Evolutionary conservation across 2,329 filamentous ascomycete genomes (phyloP).

Genomic region (Bisporella sp.): DNA sequence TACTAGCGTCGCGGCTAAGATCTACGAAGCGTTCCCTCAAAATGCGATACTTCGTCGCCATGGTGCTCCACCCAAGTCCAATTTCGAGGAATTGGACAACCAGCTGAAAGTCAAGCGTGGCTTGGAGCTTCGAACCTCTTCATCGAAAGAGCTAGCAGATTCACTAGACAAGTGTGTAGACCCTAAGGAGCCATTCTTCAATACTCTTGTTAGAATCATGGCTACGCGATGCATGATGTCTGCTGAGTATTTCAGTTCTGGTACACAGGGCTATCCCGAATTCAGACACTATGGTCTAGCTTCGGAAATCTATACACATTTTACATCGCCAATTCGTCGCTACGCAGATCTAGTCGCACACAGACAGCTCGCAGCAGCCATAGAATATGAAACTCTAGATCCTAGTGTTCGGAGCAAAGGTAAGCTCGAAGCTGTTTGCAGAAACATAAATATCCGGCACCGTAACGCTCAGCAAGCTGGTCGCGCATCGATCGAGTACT

Average conservation of each 20-base stretch:
- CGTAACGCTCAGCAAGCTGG: constrained; percentile 96
- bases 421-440: constrained; percentile 88
- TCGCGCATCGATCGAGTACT: constrained; percentile 91
- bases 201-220: constrained; percentile 94
- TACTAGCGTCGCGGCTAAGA: constrained; percentile 83
- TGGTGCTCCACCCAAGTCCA: constrained; percentile 85
- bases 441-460: constrained; percentile 96
- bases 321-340: constrained; percentile 92
- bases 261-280: constrained; percentile 85
- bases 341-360: constrained; percentile 97
- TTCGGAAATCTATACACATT: constrained; percentile 96
- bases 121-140: constrained; percentile 74
- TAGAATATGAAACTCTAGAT: constrained; percentile 85
- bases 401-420: constrained; percentile 72
- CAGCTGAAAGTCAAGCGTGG: constrained; percentile 84
- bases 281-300: constrained; percentile 97
- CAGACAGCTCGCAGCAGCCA: constrained; percentile 88
- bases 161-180: constrained; percentile 84
- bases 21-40: constrained; percentile 88
- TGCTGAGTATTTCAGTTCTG: constrained; percentile 95
- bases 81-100: constrained; percentile 89
- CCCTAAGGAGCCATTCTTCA: constrained; percentile 84
- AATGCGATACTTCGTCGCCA: constrained; percentile 91
- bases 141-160: constrained; percentile 87
- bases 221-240: constrained; percentile 99